A percentile compares a stretch with the other conserved stretches of the same genome.
These are phyloP conservation scores for Dunaliella sp. DNA, from an alignment of 139 green algal genomes.

Conservation along the genomic window DNA sequence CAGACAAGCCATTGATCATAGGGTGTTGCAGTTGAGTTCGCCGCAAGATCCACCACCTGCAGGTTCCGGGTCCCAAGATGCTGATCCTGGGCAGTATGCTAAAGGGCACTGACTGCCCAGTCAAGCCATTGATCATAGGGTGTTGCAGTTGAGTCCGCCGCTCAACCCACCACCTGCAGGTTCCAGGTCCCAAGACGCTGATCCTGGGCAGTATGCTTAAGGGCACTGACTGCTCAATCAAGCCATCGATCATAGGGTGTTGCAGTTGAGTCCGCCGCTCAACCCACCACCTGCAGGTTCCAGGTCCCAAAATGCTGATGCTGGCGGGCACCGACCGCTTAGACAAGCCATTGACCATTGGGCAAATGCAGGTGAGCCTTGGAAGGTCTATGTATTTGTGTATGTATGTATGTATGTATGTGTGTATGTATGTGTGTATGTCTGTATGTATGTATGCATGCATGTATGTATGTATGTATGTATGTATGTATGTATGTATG, in stretches of 20 bases:
- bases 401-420: too few relatives aligned
- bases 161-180: too few relatives aligned
- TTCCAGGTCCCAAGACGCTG: slow-evolving; percentile 78
- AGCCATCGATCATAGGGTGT: slow-evolving; percentile 82
- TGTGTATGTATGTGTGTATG: too few relatives aligned
- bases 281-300: slow-evolving; percentile 34
- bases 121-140: slow-evolving; percentile 84
- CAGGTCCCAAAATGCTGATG: slow-evolving; percentile 82
- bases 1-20: slow-evolving; percentile 86
- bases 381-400: too few relatives aligned
- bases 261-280: slow-evolving; percentile 88
- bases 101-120: slow-evolving; percentile 88
- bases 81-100: too few relatives aligned
- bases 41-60: too few relatives aligned
- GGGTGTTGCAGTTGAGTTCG: too few relatives aligned
- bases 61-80: slow-evolving; percentile 72
- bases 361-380: slow-evolving; percentile 91
- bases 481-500: too few relatives aligned
- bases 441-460: too few relatives aligned
- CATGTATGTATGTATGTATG: too few relatives aligned
- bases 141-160: too few relatives aligned
- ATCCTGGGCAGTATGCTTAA: slow-evolving; percentile 92
- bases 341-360: slow-evolving; percentile 84
- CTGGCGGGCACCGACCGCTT: slow-evolving; percentile 92
- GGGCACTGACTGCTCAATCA: slow-evolving; percentile 90